Conservation (phyloP, 176 grass and related monocot genomes). For the Oryza longistaminata region DNA sequence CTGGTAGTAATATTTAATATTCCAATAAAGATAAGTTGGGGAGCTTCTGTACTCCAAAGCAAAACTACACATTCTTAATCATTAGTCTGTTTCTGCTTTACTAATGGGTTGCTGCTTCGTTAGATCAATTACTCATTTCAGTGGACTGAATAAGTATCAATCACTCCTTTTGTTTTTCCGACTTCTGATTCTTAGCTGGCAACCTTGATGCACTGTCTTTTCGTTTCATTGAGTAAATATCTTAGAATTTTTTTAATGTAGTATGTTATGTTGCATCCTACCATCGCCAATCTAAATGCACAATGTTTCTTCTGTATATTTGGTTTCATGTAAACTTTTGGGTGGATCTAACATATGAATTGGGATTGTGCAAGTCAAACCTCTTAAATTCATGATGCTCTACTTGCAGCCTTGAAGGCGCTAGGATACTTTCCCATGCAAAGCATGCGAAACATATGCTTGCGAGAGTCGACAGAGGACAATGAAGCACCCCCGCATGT, state of each 20-base stretch:
- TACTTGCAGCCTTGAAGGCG: background rate
- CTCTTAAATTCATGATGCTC: background rate
- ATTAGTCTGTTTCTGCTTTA: background rate
- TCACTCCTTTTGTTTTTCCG: too few relatives aligned
- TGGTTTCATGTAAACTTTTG: background rate
- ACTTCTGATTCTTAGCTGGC: background rate
- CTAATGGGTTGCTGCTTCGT: background rate
- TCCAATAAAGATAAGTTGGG: background rate
- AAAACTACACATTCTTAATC: background rate
- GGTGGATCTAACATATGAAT: background rate
- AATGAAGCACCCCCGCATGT: background rate
- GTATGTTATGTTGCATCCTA: background rate
- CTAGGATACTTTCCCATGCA: background rate
- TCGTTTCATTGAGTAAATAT: background rate
- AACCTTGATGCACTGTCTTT: background rate
- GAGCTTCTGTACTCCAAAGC: background rate
- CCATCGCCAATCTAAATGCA: background rate
- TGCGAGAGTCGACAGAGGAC: background rate
- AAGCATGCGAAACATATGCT: background rate
- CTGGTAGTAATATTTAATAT: background rate
- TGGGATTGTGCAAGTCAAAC: background rate
- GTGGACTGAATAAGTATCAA: background rate
- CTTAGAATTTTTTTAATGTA: background rate
- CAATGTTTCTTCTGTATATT: background rate
- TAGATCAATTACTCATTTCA: background rate